Base-by-base conservation (phyloP, 2,329 filamentous ascomycete species). In the Diplodia intermedia region DNA sequence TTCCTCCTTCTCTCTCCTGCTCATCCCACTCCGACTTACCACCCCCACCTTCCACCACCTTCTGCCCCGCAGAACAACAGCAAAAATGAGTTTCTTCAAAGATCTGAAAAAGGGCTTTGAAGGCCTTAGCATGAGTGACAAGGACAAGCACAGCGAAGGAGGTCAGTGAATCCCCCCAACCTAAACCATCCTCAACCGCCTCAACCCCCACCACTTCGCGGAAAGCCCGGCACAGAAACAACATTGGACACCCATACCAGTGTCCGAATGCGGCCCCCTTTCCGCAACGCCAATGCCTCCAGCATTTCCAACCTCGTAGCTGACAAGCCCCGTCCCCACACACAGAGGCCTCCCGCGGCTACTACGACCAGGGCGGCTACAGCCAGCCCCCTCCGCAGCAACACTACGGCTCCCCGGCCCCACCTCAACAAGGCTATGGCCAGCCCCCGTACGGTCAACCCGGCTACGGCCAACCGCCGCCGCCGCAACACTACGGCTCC, bases 31-130 rank as follows among this genome's bases (percentile, higher is more conserved):
- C 11, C 50, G 55, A 38, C 31, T 23, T 23, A 38, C 40, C 57
- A 69, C 36, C 53, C 33, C 61, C 14, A 38, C 12, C 49, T 50
- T 40, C 26, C 18, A 31, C 38, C n/a, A 31, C 33, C 60, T 52
- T 26, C 31, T 56, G 53, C 38, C n/a, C n/a, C 23, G 33, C 47
- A 38, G 38, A 20, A 62, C 40, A 26, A 14, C 60, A 65, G 67
- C 8, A 26, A 26, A 4, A 26, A 82, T 83, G 81, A 81, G 81
- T 66, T 82, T 83, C 70, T 77, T 82, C 71, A 82, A 81, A 73
- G 82, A 83, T 70, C 78, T 82, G 70, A 82, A 80, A 73, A 80
- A 80, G 71, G 80, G 82, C 70, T 75, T 82, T 69, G 74, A 81
- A 67, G 78, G 80, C 65, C 77, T 81, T n/a, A 47, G 55, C 78